A percentile compares a stretch with the other conserved stretches of the same genome.
These are phyloP conservation scores for Pyropia haitanensis DNA, from an alignment of 23 red algal genomes.

Conservation along the genomic window DNA sequence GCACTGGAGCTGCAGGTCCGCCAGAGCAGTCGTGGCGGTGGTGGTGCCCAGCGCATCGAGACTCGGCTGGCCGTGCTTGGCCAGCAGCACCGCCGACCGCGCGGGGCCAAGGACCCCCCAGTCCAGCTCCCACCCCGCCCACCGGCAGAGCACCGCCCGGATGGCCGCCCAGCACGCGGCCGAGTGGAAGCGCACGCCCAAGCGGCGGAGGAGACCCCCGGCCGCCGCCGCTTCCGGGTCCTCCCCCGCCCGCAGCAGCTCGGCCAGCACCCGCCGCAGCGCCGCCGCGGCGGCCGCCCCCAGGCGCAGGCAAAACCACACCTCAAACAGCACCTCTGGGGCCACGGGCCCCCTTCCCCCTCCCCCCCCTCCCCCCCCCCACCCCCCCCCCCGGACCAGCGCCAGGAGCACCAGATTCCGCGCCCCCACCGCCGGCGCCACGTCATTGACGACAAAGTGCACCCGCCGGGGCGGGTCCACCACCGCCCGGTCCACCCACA, in stretches of 20 bases:
- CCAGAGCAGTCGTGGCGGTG: not conserved
- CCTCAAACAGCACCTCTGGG: not conserved
- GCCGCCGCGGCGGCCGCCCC: not conserved
- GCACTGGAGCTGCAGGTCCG: not conserved
- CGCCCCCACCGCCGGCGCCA: not conserved
- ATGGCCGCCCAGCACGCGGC: not conserved
- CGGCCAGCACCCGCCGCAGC: not conserved
- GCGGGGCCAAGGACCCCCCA: not conserved
- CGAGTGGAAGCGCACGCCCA: slow-evolving; percentile 1
- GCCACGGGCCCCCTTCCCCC: no score
- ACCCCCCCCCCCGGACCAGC: not conserved
- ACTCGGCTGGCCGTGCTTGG: not conserved
- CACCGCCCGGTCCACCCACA: not conserved
- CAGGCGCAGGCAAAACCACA: slow-evolving; percentile 10
- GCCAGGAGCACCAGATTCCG: slow-evolving; percentile 1
- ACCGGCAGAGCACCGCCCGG: not conserved
- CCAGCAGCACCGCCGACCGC: not conserved
- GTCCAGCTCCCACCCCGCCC: not conserved
- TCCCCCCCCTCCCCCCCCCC: no score
- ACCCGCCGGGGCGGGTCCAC: no score
- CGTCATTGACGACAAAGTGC: not conserved
- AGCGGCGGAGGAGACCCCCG: not conserved
- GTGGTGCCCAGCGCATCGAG: not conserved
- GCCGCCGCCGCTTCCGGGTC: not conserved
- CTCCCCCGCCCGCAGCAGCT: not conserved